Evolutionary conservation across 306 rosid genomes (phyloP).

Genomic region (Pterocarpus santalinus): DNA sequence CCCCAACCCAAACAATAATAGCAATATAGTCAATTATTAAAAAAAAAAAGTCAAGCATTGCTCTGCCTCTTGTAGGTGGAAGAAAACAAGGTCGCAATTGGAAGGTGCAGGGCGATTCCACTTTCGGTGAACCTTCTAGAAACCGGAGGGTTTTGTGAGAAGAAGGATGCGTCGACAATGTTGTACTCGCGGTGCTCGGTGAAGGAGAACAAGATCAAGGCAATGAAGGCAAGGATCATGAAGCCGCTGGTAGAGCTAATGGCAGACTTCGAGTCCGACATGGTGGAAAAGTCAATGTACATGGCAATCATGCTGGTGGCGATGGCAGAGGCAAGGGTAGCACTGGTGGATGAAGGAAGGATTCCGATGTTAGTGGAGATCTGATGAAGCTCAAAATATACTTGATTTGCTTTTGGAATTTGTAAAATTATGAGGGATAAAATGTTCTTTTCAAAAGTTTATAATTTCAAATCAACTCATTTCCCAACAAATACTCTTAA

Average conservation of each 20-base stretch:
- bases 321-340: slow-evolving; percentile 62
- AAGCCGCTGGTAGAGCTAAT: slow-evolving; percentile 76
- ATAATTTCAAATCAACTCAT: too few species aligned
- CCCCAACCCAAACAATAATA: too few species aligned
- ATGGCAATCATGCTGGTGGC: slow-evolving; percentile 71
- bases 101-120: slow-evolving; percentile 85
- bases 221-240: slow-evolving; percentile 75
- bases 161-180: slow-evolving; percentile 89
- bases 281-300: slow-evolving; percentile 86
- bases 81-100: slow-evolving; percentile 68
- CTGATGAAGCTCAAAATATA: too few species aligned
- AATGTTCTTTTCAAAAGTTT: too few species aligned
- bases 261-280: slow-evolving; percentile 81
- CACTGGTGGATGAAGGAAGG: slow-evolving; percentile 79
- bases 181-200: slow-evolving; percentile 75
- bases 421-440: too few species aligned
- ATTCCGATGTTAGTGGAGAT: slow-evolving; percentile 86
- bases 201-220: slow-evolving; percentile 76
- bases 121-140: slow-evolving; percentile 72
- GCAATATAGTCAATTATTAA: too few species aligned
- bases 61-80: slow-evolving; percentile 76
- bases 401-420: too few species aligned
- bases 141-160: slow-evolving; percentile 68
- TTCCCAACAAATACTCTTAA: too few species aligned
- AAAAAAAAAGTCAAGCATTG: slow-evolving; percentile 47